Evolutionary conservation across 805 yeast species (phyloP), one percentile per base, ranked within the genome.

Genomic region (Monosporozyma aerobia): DNA sequence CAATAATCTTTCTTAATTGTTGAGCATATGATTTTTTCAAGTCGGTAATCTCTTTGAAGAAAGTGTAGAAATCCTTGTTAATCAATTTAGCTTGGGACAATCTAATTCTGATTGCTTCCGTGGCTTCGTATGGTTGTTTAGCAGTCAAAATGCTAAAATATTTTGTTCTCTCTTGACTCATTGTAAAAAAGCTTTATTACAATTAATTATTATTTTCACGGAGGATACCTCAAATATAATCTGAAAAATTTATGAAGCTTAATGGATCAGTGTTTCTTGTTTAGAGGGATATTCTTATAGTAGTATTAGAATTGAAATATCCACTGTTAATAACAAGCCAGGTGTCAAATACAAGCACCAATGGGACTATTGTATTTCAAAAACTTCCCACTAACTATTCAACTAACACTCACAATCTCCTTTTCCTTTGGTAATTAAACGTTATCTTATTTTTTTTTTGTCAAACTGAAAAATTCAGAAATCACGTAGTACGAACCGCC

Each of bases 21-120:
- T 71, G 71, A 11, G 77, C 75, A 59, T 81, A 80, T 45, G 60
- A 64, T 49, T 73, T 73, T 59, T 75, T 75, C 33, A 79, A 66
- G 33, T 77, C 70, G 43, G 79, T 73, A 52, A 81, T 72, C 27
- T 77, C 81, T 41, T 78, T 75, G 52, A 86, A 73, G 75, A 87
- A 78, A 44, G 73, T 75, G 40, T 86, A 81, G 56, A 87, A 73
- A 49, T 79, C 82, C 53, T 77, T 78, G 60, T 84, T 84, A 49
- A 82, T 69, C 46, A 73, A 61, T 59, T 77, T 77, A 47, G 82
- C 80, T 58, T 77, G 79, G 35, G 75, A 69, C 41, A 80, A 71
- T 55, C 90, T 77, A 50, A 82, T 75, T 49, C 81, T 71, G 30
- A 85, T 72, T 33, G 79, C 73, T 59, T 80, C 85, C 56, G 81